phyloP scores from a whole-genome alignment of 257 asterid species.

The Solanum piurae region DNA sequence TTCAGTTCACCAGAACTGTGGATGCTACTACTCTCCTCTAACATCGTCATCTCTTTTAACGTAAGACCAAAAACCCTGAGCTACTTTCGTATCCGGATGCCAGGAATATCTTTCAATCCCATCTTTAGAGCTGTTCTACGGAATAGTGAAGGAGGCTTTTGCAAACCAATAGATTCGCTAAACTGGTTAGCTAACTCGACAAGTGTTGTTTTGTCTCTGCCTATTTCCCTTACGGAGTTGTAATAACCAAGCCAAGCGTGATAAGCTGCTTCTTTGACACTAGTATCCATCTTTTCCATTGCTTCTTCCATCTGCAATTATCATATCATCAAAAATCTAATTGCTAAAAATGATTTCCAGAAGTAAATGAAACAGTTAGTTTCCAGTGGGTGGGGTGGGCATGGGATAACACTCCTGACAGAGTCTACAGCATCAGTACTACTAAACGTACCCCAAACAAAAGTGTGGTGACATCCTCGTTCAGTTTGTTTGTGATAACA shows the following conservation, averaged over 20 bases:
- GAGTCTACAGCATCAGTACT: neutral
- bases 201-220: constrained; percentile 75
- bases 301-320: constrained; percentile 49
- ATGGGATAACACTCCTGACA: neutral
- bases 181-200: constrained; percentile 71
- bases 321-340: neutral
- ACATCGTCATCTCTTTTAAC: neutral
- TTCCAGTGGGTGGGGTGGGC: neutral
- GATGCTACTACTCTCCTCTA: neutral
- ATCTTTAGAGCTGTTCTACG: constrained; percentile 73
- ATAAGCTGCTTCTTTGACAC: constrained; percentile 76
- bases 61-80: neutral
- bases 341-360: neutral
- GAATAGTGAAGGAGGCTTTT: constrained; percentile 60
- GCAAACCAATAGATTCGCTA: constrained; percentile 69
- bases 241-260: constrained; percentile 94
- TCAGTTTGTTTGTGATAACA: neutral
- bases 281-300: constrained; percentile 48
- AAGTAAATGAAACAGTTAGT: neutral
- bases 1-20: neutral
- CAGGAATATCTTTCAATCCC: constrained; percentile 81
- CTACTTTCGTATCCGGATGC: constrained; percentile 53
- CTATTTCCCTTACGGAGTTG: constrained; percentile 53
- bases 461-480: neutral
- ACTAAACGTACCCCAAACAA: neutral